Conservation (phyloP, 176 grass and related monocot genomes). For the Chrysopogon serrulatus region DNA sequence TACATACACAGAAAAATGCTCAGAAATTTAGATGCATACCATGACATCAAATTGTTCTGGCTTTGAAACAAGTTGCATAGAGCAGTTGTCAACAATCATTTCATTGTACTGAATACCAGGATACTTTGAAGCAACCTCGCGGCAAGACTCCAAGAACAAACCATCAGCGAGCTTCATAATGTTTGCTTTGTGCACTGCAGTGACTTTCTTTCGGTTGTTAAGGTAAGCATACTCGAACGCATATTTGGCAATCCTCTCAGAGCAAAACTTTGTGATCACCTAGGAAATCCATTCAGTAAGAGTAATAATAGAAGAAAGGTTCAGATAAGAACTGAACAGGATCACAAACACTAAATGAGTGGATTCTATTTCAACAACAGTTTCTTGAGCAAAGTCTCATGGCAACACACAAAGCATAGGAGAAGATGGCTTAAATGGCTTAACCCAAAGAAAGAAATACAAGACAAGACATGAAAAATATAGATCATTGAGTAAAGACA, state of each 20-base stretch:
- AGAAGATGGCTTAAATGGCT: background rate
- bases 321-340: constrained; percentile 16
- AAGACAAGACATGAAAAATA: background rate
- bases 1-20: background rate
- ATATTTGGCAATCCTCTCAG: constrained; percentile 89
- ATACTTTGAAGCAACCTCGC: constrained; percentile 86
- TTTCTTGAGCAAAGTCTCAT: background rate
- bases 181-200: constrained; percentile 95
- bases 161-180: constrained; percentile 99
- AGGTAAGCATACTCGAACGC: constrained; percentile 97
- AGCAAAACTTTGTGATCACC: constrained; percentile 99
- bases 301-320: constrained; percentile 15
- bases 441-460: background rate
- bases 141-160: constrained; percentile 94
- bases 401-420: background rate
- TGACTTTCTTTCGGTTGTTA: constrained; percentile 95
- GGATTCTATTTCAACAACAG: background rate
- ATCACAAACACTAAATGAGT: background rate
- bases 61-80: constrained; percentile 97
- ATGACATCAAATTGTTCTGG: constrained; percentile 96
- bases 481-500: background rate
- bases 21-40: constrained; percentile 41
- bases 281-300: constrained; percentile 51
- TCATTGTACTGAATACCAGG: constrained; percentile 90
- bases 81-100: constrained; percentile 95